A percentile compares a stretch with the other conserved stretches of the same genome.
Evolutionary conservation across 2,329 filamentous ascomycete species (phyloP).

Genomic region (Xylaria sp.): DNA sequence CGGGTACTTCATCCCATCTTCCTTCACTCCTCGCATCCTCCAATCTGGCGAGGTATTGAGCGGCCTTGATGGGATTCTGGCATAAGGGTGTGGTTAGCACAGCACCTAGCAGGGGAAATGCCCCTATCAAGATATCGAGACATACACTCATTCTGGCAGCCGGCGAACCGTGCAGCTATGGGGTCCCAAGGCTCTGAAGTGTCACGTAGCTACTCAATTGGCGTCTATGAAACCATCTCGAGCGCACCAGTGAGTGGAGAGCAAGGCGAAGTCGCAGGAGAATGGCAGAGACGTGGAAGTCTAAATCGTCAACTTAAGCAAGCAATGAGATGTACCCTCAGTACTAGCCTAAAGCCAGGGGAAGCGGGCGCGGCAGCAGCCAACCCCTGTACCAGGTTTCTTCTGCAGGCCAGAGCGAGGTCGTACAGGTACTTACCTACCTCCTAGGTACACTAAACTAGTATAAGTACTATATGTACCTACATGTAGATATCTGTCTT

Average conservation of each 20-base stretch:
- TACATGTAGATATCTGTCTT: too few species aligned
- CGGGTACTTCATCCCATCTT: slow-evolving; percentile 84
- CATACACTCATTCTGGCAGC: slow-evolving; percentile 40
- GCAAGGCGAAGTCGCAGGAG: neutral
- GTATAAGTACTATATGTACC: too few species aligned
- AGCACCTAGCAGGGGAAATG: slow-evolving; percentile 26
- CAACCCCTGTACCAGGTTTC: slow-evolving; percentile 6
- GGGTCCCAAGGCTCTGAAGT: slow-evolving; percentile 30
- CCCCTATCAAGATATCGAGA: slow-evolving; percentile 15
- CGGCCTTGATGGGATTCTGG: slow-evolving; percentile 73
- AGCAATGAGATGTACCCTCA: too few species aligned
- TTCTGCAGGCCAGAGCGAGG: neutral
- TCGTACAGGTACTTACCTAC: neutral
- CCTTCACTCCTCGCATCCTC: slow-evolving; percentile 88
- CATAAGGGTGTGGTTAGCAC: slow-evolving; percentile 23
- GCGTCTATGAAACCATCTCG: slow-evolving; percentile 35
- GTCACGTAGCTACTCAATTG: slow-evolving; percentile 32
- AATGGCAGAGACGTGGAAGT: neutral
- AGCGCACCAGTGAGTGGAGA: neutral
- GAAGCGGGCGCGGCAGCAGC: slow-evolving; percentile 5
- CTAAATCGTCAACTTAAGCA: neutral
- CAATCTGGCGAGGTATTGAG: slow-evolving; percentile 80
- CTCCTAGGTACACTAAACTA: too few species aligned
- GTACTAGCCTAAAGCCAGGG: neutral
- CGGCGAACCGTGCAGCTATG: slow-evolving; percentile 14